Base-by-base conservation (phyloP, 768 basidiomycete genomes). In the Rhodotorula sphaerocarpa region DNA sequence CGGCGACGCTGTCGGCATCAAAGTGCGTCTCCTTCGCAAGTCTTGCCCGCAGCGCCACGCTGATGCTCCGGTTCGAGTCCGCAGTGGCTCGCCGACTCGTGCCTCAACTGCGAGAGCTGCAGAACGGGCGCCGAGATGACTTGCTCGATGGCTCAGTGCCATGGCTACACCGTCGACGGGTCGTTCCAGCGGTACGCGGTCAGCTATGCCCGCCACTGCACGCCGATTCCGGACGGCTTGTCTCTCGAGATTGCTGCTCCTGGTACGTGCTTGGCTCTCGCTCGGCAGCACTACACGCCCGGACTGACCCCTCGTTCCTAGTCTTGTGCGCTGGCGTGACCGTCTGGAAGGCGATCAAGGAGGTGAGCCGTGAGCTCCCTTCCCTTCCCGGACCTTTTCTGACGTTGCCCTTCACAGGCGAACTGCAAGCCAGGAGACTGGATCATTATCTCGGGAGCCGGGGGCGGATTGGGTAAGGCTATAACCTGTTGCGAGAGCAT, bases 271-370 rank as follows among this genome's bases (percentile, higher is more conserved):
- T n/a, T 12, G 25, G 1, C 15, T 25, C 30, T 53, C 30, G 5
- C 36, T 39, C 21, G 18, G 39, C 42, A 3, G 4, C 16, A 7
- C 23, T 18, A 18, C 3, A 3, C 27, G 27, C 21, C 9, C 12
- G 45, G 10, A 46, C 45, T 25, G 25, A 53, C 36, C 16, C 16
- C 36, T 9, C 10, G 10, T 9, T 16, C 10, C 10, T 16, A 39
- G 36, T 59, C 33, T 48, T 70, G 10, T 65, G 44, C 28, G 55
- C 70, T 69, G 78, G 87, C 50, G 78, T 92, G 27, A 91, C 90
- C 5, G 87, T 87, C 3, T 92, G 89, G 72, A 85, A 87, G 61
- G 90, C 88, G 0, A 77, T 92, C 69, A 91, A 90, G 75, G 43
- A 44, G 43, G 43, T 44, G 43, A 44, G 43, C 43, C 43, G 43